phyloP scores from a whole-genome alignment of 1,284 basidiomycete species.

The Paramarasmius palmivorus region DNA sequence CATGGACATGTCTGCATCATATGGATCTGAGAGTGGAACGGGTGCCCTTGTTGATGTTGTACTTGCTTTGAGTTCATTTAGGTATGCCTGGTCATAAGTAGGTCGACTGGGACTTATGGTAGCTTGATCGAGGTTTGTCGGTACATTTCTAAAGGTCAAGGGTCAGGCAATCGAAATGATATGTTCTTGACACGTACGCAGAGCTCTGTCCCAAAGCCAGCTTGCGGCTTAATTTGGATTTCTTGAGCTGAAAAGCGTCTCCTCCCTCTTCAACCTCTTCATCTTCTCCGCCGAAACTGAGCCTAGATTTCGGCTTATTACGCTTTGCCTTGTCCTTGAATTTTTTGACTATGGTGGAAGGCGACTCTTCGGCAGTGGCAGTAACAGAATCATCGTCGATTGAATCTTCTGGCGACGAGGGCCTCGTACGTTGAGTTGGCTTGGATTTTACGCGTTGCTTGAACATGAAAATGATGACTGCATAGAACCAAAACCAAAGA shows the following conservation, averaged over 20 bases:
- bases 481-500: not conserved
- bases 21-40: slow-evolving; percentile 34
- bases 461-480: slow-evolving; percentile 11
- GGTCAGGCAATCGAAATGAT: slow-evolving; percentile 12
- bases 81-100: slow-evolving; percentile 76
- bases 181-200: slow-evolving; percentile 33
- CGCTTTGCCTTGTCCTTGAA: slow-evolving; percentile 70
- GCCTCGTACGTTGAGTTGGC: slow-evolving; percentile 48
- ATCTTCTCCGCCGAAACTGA: slow-evolving; percentile 84
- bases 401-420: slow-evolving; percentile 36
- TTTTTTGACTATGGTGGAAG: slow-evolving; percentile 60
- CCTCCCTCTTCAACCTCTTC: slow-evolving; percentile 73
- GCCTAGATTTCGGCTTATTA: slow-evolving; percentile 58
- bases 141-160: slow-evolving; percentile 28
- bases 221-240: slow-evolving; percentile 71
- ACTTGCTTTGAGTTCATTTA: slow-evolving; percentile 81
- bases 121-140: slow-evolving; percentile 52
- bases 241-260: slow-evolving; percentile 75
- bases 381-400: slow-evolving; percentile 7
- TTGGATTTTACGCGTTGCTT: slow-evolving; percentile 61
- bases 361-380: slow-evolving; percentile 40
- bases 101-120: slow-evolving; percentile 52
- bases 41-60: slow-evolving; percentile 65
- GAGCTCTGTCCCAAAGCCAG: slow-evolving; percentile 56
- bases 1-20: slow-evolving; percentile 57